Conservation (phyloP, 2,329 filamentous ascomycete species). For the Parafenestella ontariensis region DNA sequence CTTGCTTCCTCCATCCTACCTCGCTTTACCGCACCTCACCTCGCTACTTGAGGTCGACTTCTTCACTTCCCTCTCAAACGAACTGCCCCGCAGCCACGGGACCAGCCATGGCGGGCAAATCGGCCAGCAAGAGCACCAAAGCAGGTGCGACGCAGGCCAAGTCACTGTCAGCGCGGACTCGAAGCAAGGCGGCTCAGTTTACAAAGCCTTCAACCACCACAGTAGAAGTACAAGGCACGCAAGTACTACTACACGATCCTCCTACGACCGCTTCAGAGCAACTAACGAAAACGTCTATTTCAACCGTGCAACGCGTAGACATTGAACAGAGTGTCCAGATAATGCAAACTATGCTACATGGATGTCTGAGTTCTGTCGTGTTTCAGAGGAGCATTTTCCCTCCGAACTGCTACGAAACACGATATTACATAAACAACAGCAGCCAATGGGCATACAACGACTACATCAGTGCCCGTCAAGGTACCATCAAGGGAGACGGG, state of each 20-base stretch:
- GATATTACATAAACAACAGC: neutral
- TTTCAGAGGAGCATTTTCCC: slow-evolving; percentile 2
- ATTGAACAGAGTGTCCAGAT: slow-evolving; percentile 2
- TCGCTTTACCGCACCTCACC: neutral
- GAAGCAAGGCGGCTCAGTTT: neutral
- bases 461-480: neutral
- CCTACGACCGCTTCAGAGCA: neutral
- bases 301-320: neutral
- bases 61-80: neutral
- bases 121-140: neutral
- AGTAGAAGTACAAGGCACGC: neutral
- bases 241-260: too few species aligned
- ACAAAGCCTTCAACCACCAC: neutral
- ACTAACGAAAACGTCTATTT: neutral
- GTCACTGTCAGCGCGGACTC: neutral
- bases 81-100: neutral
- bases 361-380: slow-evolving; percentile 1
- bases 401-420: neutral
- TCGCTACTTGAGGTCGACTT: neutral
- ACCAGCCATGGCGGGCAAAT: neutral
- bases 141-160: neutral
- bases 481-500: neutral
- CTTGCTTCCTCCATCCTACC: too few species aligned
- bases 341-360: slow-evolving; percentile 1
- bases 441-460: slow-evolving; percentile 3